Percentiles rank a stretch among this genome's conserved stretches.
phyloP scores from a whole-genome alignment of 1,284 basidiomycete genomes.

The Taiwanofungus camphoratus region DNA sequence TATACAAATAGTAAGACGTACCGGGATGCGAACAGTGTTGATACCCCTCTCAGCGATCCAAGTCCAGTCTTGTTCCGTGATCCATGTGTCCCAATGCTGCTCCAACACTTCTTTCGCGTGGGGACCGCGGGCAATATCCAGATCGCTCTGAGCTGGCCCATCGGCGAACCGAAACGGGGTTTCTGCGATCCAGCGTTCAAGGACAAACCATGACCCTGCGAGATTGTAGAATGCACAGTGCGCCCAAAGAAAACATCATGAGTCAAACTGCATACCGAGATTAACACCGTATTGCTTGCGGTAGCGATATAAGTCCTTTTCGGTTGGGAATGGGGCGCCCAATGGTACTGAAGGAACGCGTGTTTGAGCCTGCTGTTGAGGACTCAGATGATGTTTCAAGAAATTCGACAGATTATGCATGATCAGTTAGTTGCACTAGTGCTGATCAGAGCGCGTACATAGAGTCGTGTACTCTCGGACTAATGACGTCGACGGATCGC shows the following conservation, averaged over 20 bases:
- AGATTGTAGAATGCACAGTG: neutral
- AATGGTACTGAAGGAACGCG: neutral
- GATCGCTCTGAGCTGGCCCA: constrained; percentile 61
- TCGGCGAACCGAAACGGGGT: constrained; percentile 49
- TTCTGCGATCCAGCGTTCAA: constrained; percentile 71
- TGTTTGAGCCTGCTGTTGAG: neutral
- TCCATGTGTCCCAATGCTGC: constrained; percentile 79
- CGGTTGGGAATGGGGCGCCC: constrained; percentile 18
- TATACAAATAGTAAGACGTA: constrained; percentile 36
- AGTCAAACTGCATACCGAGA: constrained; percentile 44
- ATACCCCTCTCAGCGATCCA: constrained; percentile 75
- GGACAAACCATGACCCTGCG: constrained; percentile 71
- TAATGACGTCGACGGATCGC: neutral
- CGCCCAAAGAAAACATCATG: neutral
- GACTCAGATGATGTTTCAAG: constrained; percentile 8
- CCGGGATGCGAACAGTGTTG: constrained; percentile 81
- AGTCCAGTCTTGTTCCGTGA: constrained; percentile 62
- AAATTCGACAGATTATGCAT: constrained; percentile 14
- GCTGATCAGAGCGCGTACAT: neutral
- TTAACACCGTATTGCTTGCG: constrained; percentile 81
- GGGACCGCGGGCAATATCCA: constrained; percentile 65
- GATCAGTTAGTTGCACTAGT: constrained; percentile 1
- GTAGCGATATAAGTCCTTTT: constrained; percentile 50
- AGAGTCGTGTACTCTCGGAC: neutral
- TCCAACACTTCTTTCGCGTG: constrained; percentile 63